phyloP scores from a whole-genome alignment of 768 basidiomycete genomes.

The Hydnum rufescens region DNA sequence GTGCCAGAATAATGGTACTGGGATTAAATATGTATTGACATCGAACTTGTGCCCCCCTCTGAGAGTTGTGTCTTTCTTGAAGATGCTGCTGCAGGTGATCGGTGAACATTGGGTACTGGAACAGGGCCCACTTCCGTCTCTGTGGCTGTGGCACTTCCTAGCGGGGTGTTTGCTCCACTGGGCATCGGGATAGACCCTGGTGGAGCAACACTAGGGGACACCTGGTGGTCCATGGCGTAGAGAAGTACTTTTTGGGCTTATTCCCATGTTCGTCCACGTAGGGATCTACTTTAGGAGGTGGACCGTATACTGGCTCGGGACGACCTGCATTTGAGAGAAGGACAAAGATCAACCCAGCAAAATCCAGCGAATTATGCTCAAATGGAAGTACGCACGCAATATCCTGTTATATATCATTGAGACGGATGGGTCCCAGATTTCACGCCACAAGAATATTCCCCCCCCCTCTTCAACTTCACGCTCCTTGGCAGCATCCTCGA shows the following conservation, averaged over 20 bases:
- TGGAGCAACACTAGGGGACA: too few relatives aligned
- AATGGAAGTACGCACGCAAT: slow-evolving; percentile 41
- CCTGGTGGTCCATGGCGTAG: too few relatives aligned
- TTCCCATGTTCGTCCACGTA: slow-evolving; percentile 17
- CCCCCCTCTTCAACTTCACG: slow-evolving; percentile 25
- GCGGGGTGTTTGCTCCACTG: too few relatives aligned
- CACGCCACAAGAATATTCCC: slow-evolving; percentile 70
- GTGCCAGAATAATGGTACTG: too few relatives aligned
- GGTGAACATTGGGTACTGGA: too few relatives aligned
- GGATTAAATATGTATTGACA: too few relatives aligned
- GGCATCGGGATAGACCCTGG: too few relatives aligned
- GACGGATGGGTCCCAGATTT: slow-evolving; percentile 50
- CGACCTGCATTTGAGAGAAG: slow-evolving; percentile 15
- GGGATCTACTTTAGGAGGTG: slow-evolving; percentile 31
- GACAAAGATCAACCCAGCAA: neutral
- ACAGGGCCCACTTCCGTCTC: too few relatives aligned
- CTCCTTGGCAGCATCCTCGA: slow-evolving; percentile 6
- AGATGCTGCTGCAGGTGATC: too few relatives aligned
- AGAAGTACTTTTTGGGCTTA: neutral
- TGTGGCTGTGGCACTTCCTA: too few relatives aligned
- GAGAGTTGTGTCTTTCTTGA: too few relatives aligned
- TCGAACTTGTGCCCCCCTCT: too few relatives aligned
- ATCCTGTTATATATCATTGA: slow-evolving; percentile 43
- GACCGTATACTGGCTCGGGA: slow-evolving; percentile 39
- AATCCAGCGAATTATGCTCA: neutral